Base-by-base conservation (phyloP, 2,329 filamentous ascomycete genomes). In the Onygenales sp. region DNA sequence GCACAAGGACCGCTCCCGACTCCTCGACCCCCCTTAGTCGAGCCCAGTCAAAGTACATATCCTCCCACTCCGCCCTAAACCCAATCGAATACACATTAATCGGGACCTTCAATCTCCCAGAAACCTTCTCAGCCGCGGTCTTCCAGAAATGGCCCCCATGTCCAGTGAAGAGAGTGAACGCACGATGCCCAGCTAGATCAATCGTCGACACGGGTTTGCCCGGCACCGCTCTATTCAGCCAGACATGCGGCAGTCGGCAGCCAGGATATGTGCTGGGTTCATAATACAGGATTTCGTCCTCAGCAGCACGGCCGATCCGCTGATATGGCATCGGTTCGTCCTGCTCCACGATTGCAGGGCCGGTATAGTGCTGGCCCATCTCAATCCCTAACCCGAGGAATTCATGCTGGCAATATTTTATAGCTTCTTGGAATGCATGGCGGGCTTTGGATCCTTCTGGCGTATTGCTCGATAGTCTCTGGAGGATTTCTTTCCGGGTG, bases 11-110 rank as follows among this genome's bases (percentile, higher is more conserved):
- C 59, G 74, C 78, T 1, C 82, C 81, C 54, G 77, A 74, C 56
- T 84, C 82, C 17, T 75, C 73, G 1, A 85, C 73, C 44, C 77
- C 79, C 13, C 79, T 70, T 52, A 71, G 65, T 46, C 67, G 65
- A 9, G 70, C 73, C 82, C 82, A 86, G 53, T 83, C 79, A 55
- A 75, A 76, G 63, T 84, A 85, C 0, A 81, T 71, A 61, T 85
- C 83, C 61, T 83, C 77, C 57, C 74, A 85, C 54, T 85, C 80
- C 56, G 79, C 76, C 11, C 72, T 67, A 66, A 74, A 81, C 0
- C 83, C 82, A 57, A 85, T 79, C 2, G 70, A 72, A 55, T 78
- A 74, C 0, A 67, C 70, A 3, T 70, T 71, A 33, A 85, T 70
- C 6, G 70, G 64, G 0, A 84, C 62, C 0, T 71, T 74, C 0